Percentiles rank a stretch among this genome's conserved stretches.
These are phyloP conservation scores for Glycine latifolia DNA, from an alignment of 306 rosid genomes.

Conservation along the genomic window DNA sequence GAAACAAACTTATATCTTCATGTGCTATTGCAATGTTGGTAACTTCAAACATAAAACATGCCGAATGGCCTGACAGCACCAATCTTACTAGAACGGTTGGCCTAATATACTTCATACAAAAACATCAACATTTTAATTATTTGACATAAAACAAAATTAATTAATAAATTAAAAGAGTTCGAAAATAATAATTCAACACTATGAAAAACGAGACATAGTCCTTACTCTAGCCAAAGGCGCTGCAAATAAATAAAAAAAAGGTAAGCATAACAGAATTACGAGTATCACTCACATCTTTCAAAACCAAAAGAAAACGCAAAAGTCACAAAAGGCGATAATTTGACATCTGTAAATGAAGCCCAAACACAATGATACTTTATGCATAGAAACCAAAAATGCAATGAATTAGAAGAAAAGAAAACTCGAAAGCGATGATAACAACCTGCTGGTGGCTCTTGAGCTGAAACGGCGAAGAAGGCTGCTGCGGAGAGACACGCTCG, in stretches of 20 bases:
- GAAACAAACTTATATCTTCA: background rate
- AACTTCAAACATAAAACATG: background rate
- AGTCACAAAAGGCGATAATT: background rate
- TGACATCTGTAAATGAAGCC: background rate
- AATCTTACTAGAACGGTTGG: background rate
- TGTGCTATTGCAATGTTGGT: background rate
- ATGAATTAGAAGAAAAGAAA: background rate
- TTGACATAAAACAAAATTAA: background rate
- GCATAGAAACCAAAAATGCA: background rate
- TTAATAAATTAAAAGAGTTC: background rate
- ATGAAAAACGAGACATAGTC: too few species aligned
- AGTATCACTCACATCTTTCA: background rate
- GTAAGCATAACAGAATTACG: background rate
- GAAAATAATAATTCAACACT: too few species aligned
- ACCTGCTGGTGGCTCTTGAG: background rate
- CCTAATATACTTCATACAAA: background rate
- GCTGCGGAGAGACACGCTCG: background rate
- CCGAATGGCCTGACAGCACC: background rate
- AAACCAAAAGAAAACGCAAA: background rate
- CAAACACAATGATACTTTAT: background rate
- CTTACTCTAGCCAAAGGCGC: too few species aligned
- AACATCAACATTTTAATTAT: background rate
- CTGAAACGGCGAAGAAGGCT: conserved; percentile 2
- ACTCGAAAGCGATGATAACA: background rate
- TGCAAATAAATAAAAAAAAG: too few species aligned